phyloP scores from a whole-genome alignment of 176 grass and related monocot species.

The Puya raimondii region DNA sequence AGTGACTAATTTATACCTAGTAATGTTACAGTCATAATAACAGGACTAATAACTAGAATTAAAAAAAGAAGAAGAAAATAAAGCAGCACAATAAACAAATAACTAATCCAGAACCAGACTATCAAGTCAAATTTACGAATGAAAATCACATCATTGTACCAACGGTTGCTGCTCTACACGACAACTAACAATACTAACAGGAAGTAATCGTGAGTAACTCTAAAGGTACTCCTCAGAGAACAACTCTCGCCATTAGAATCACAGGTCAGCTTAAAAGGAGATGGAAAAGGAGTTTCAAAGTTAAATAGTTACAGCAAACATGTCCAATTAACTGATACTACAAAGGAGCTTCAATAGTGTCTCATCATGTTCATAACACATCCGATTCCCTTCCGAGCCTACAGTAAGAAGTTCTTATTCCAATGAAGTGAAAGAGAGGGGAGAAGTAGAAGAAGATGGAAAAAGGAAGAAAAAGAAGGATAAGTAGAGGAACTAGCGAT shows the following conservation, averaged over 20 bases:
- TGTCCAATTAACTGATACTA: constrained; percentile 37
- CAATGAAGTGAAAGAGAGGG: constrained; percentile 33
- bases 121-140: neutral
- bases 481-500: constrained; percentile 39
- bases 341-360: constrained; percentile 48
- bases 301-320: constrained; percentile 46
- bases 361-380: constrained; percentile 52
- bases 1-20: neutral
- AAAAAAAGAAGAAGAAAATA: constrained; percentile 6
- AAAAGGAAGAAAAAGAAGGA: constrained; percentile 3
- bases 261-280: constrained; percentile 6
- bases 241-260: neutral
- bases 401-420: constrained; percentile 44
- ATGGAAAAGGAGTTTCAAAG: constrained; percentile 31
- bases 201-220: neutral
- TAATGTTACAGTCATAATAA: neutral
- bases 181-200: neutral
- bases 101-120: neutral
- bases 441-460: constrained; percentile 25
- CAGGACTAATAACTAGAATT: neutral
- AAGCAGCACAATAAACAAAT: neutral
- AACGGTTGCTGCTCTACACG: neutral
- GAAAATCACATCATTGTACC: neutral
- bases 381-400: constrained; percentile 33
- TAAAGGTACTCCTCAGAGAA: neutral